These are phyloP conservation scores for Tolypocladium cylindrosporum DNA, from an alignment of 2,329 filamentous ascomycete species.

Conservation along the genomic window DNA sequence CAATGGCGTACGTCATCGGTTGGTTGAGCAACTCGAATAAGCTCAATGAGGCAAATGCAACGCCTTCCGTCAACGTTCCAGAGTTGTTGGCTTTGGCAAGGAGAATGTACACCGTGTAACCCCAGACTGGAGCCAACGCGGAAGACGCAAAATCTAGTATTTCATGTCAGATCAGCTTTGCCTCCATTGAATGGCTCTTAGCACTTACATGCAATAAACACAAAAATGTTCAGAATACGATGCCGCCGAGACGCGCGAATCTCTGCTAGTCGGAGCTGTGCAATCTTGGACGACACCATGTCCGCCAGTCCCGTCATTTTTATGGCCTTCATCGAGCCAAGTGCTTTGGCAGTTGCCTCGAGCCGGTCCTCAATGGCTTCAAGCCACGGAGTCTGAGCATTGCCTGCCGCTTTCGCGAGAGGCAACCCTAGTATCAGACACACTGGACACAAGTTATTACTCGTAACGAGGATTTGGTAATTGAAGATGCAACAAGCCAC, in stretches of 20 bases:
- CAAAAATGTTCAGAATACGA: constrained; percentile 9
- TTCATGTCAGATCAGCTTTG: neutral
- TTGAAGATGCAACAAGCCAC: neutral
- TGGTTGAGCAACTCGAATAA: constrained; percentile 10
- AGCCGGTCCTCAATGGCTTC: constrained; percentile 16
- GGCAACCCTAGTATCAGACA: constrained; percentile 10
- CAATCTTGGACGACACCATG: constrained; percentile 19
- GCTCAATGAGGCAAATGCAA: constrained; percentile 11
- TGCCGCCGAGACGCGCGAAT: constrained; percentile 19
- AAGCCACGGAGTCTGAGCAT: constrained; percentile 14
- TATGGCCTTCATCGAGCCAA: constrained; percentile 26
- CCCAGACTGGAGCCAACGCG: constrained; percentile 10
- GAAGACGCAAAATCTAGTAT: constrained; percentile 5
- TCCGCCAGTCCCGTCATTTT: constrained; percentile 31
- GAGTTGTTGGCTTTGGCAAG: constrained; percentile 5
- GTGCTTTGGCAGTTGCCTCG: constrained; percentile 11
- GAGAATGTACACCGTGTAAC: constrained; percentile 8
- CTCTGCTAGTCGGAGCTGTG: constrained; percentile 23
- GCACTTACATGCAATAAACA: constrained; percentile 8
- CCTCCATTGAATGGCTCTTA: neutral
- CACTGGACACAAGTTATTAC: neutral
- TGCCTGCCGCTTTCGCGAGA: constrained; percentile 9
- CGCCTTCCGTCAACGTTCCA: constrained; percentile 8
- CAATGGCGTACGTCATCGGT: constrained; percentile 8
- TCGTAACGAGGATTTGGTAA: neutral